Percentiles rank a stretch among this genome's conserved stretches.
Conservation (phyloP, 495 filamentous ascomycete genomes). For the Penicillium subrubescens region DNA sequence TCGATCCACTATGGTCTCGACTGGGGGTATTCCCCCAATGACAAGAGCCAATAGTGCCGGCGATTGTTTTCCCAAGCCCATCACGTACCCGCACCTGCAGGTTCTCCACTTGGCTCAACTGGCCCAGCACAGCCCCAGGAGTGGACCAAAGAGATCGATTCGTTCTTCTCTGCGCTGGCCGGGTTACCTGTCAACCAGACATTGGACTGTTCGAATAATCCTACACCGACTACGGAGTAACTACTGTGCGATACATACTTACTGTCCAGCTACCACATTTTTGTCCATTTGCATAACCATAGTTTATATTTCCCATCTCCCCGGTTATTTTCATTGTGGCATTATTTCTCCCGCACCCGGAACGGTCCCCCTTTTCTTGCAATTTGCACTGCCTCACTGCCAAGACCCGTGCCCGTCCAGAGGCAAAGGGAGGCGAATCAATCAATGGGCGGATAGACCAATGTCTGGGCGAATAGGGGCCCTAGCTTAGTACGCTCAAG, state of each 20-base stretch:
- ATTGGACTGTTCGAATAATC: background rate
- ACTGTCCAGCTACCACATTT: background rate
- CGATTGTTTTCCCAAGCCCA: conserved; percentile 7
- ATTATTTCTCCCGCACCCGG: background rate
- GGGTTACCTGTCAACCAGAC: background rate
- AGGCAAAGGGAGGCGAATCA: conserved; percentile 9
- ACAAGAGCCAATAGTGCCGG: background rate
- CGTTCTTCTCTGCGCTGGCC: background rate
- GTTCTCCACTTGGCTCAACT: conserved; percentile 12
- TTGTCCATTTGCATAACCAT: background rate
- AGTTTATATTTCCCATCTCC: background rate
- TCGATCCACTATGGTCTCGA: conserved; percentile 20
- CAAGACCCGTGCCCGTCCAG: conserved; percentile 17
- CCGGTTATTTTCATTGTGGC: background rate
- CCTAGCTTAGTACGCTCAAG: background rate
- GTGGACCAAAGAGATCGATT: background rate
- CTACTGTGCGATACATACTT: background rate
- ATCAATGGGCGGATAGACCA: background rate
- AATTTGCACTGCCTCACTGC: conserved; percentile 27
- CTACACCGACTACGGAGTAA: background rate
- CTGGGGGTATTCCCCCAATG: background rate
- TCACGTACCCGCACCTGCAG: conserved; percentile 9
- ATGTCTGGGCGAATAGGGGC: conserved; percentile 8
- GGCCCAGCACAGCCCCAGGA: conserved; percentile 22
- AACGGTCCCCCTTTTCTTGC: background rate